These are phyloP conservation scores for Pleurotus ostreatus DNA, from an alignment of 768 basidiomycete species.

Conservation along the genomic window DNA sequence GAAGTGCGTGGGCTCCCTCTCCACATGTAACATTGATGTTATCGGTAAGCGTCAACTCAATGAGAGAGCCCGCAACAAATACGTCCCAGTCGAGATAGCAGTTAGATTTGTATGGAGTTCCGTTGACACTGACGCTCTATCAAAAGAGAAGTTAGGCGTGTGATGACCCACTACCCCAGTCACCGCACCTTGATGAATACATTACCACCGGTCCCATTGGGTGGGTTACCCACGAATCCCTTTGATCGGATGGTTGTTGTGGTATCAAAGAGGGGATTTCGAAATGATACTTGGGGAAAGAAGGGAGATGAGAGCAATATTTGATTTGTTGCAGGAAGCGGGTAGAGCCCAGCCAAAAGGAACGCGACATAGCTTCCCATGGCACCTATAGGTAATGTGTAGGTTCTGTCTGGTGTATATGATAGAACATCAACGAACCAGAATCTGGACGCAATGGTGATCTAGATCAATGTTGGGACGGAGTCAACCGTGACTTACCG, in stretches of 20 bases:
- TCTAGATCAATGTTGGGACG: slow-evolving; percentile 8
- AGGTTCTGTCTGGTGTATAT: too few relatives aligned
- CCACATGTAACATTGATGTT: slow-evolving; percentile 53
- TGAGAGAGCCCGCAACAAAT: slow-evolving; percentile 44
- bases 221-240: slow-evolving; percentile 50
- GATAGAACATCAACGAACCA: slow-evolving; percentile 9
- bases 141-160: not conserved
- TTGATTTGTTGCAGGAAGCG: slow-evolving; percentile 59
- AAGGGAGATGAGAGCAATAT: slow-evolving; percentile 57
- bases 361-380: slow-evolving; percentile 62
- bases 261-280: slow-evolving; percentile 51
- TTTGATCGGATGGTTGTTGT: slow-evolving; percentile 51
- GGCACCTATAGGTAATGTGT: slow-evolving; percentile 34
- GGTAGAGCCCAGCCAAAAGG: slow-evolving; percentile 58
- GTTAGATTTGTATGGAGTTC: slow-evolving; percentile 53
- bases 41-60: slow-evolving; percentile 53
- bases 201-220: slow-evolving; percentile 45
- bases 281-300: slow-evolving; percentile 58
- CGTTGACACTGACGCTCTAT: slow-evolving; percentile 56
- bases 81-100: slow-evolving; percentile 66
- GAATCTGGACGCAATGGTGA: slow-evolving; percentile 13
- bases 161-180: not conserved
- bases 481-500: slow-evolving; percentile 35
- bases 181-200: slow-evolving; percentile 51
- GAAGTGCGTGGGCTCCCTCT: slow-evolving; percentile 38